phyloP scores from a whole-genome alignment of 352 stramenopile genomes.

The Globisporangium irregulare region DNA sequence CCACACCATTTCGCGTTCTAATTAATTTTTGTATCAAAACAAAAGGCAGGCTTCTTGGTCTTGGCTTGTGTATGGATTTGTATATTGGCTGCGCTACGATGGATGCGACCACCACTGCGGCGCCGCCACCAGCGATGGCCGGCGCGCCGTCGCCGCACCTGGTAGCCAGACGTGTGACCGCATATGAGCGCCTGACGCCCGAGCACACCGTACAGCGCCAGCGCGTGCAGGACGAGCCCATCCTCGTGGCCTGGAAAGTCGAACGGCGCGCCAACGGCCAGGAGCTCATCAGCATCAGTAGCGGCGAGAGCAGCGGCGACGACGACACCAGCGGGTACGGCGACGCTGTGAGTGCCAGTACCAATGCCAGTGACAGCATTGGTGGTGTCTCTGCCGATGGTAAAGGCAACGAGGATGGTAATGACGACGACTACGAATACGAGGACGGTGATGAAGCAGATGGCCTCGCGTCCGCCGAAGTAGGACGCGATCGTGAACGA shows the following conservation, averaged over 20 bases:
- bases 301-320: constrained; percentile 31
- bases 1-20: background rate
- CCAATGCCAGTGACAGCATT: background rate
- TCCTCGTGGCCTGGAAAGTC: constrained; percentile 75
- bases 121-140: background rate
- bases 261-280: constrained; percentile 45
- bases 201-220: constrained; percentile 62
- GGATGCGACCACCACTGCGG: constrained; percentile 1
- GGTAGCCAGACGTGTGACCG: constrained; percentile 8
- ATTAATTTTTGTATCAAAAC: background rate
- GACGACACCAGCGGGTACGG: constrained; percentile 11
- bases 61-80: constrained; percentile 9
- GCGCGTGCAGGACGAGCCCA: constrained; percentile 72
- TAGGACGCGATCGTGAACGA: background rate
- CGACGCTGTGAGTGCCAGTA: background rate
- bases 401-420: constrained; percentile 8
- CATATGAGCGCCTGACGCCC: constrained; percentile 24
- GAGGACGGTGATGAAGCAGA: background rate
- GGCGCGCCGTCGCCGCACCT: background rate
- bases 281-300: constrained; percentile 57
- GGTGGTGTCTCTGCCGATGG: background rate
- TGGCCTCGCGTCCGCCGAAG: background rate
- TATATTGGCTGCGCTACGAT: constrained; percentile 7
- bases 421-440: constrained; percentile 17
- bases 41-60: background rate